Conservation (phyloP, 495 filamentous ascomycete genomes). For the Bacidia rubella region DNA sequence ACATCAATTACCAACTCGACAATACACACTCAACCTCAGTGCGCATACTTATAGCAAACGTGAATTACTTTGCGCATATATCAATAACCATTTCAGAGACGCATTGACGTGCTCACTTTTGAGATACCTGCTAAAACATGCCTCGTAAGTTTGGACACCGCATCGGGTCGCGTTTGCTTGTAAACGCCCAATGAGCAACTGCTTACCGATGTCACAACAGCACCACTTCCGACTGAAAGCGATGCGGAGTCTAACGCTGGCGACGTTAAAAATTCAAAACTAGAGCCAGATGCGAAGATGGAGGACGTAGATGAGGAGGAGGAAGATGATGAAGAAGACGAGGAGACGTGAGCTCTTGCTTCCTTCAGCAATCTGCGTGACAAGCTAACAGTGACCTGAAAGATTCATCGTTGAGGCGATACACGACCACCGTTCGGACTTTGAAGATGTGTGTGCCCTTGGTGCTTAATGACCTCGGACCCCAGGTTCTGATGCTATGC, state of each 20-base stretch:
- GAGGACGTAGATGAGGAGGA: slow-evolving; percentile 12
- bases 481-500: slow-evolving; percentile 4
- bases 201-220: slow-evolving; percentile 14
- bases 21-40: too few species aligned
- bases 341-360: slow-evolving; percentile 9
- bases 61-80: too few species aligned
- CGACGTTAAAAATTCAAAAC: slow-evolving; percentile 22
- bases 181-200: neutral
- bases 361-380: too few species aligned
- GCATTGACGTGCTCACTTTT: too few species aligned
- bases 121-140: slow-evolving; percentile 1
- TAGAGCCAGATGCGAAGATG: slow-evolving; percentile 15
- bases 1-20: too few species aligned
- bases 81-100: too few species aligned
- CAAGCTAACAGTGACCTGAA: too few species aligned
- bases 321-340: slow-evolving; percentile 20
- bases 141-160: slow-evolving; percentile 10
- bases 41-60: too few species aligned
- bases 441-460: slow-evolving; percentile 23
- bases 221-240: slow-evolving; percentile 29
- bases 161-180: neutral
- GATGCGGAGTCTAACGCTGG: slow-evolving; percentile 33
- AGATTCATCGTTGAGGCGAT: slow-evolving; percentile 54
- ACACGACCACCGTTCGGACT: slow-evolving; percentile 27
- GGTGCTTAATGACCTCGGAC: slow-evolving; percentile 24